phyloP scores from a whole-genome alignment of 371 early-diverging fungal genomes.

The Mucor saturninus region DNA sequence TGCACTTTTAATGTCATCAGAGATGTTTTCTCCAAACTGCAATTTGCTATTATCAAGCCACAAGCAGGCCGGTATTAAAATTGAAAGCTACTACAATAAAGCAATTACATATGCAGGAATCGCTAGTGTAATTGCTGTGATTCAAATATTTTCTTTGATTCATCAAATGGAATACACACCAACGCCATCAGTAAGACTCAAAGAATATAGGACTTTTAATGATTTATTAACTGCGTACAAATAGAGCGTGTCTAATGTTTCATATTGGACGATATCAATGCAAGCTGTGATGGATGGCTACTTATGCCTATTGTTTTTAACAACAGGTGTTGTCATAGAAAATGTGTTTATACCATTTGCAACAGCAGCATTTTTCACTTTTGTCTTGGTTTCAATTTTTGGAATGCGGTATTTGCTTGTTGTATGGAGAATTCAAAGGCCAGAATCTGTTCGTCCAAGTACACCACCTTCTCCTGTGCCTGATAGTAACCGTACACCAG shows the following conservation, averaged over 20 bases:
- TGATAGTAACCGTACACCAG: neutral
- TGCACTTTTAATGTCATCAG: constrained; percentile 47
- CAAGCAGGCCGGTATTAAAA: constrained; percentile 55
- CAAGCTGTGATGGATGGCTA: constrained; percentile 76
- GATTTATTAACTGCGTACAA: neutral
- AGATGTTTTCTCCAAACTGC: constrained; percentile 69
- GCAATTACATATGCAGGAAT: constrained; percentile 62
- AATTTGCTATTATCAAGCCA: constrained; percentile 45
- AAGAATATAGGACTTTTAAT: neutral
- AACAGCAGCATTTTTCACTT: constrained; percentile 71
- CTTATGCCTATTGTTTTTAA: constrained; percentile 66
- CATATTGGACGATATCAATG: constrained; percentile 73
- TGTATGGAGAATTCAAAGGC: constrained; percentile 73
- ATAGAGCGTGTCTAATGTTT: constrained; percentile 74
- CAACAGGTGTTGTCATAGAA: constrained; percentile 65
- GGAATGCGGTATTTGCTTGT: constrained; percentile 77
- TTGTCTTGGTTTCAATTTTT: constrained; percentile 72
- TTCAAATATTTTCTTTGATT: constrained; percentile 65
- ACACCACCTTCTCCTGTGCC: constrained; percentile 21
- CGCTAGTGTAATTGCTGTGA: constrained; percentile 53
- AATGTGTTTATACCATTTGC: constrained; percentile 68
- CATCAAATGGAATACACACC: constrained; percentile 78
- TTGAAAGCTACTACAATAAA: constrained; percentile 60
- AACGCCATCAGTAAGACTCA: constrained; percentile 67
- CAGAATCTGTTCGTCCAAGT: constrained; percentile 51